Evolutionary conservation across 768 basidiomycete species (phyloP), one percentile per base, ranked within the genome.

Genomic region (Tylopilus sp.): DNA sequence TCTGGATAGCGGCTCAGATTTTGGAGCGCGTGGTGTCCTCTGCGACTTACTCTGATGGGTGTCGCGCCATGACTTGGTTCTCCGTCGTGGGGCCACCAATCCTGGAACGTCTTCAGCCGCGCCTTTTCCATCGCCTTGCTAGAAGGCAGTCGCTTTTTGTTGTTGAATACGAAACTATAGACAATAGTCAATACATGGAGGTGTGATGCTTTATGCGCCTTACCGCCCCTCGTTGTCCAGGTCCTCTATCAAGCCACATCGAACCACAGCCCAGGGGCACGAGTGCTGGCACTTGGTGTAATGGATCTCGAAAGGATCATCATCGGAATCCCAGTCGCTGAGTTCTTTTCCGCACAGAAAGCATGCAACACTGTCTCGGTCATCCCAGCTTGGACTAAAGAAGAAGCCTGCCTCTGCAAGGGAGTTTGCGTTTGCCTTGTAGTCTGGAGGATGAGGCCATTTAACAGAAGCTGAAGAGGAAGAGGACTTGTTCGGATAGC

Each of bases 401-500:
- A 82, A 95, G 72, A 95, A 98, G 9, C 95, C 95, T 3, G 95
- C 95, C 57, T 87, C 83, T 2, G 95, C 87, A 15, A 98, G 81
- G 4, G 79, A 75, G 47, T 77, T 70, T 1, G 94, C 85, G 45
- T 81, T 93, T 41, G 94, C 86, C 45, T 72, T 70, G 66, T 82
- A 89, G 17, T 72, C 60, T 0, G 68, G 39, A 0, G 87, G 79
- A 57, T 95, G 89, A 0, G 92, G 86, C 91, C 92, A 98, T 70
- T 82, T 87, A 43, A 74, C 50, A n/a, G 81, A 57, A 36, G 71
- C 69, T 1, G 69, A 58, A 1, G 71, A 72, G 2, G 81, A 72
- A 31, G 77, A 76, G 9, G 72, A 62, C 64, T 79, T 84, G 50
- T 63, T 59, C 0, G 77, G 71, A n/a, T 66, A 56, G 1, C 76